Evolutionary conservation across 768 basidiomycete species (phyloP), one percentile per base, ranked within the genome.

Genomic region (Amanita pallidorosea): DNA sequence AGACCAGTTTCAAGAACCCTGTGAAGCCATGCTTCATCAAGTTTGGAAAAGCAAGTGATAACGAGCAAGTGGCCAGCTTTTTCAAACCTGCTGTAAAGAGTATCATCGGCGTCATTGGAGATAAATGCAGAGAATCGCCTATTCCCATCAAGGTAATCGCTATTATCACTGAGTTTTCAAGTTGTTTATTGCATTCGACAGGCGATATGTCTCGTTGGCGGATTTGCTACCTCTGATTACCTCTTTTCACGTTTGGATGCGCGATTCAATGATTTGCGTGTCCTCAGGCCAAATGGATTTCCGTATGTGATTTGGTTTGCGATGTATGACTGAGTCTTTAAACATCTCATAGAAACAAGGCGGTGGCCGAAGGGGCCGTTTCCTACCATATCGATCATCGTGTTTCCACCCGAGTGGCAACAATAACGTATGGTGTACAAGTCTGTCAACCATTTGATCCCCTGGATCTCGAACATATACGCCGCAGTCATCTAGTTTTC

Each of bases 151-250:
- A 33, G 40, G 47, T 49, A 22, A 6, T 7, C 33, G 13, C 25
- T 66, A 51, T 49, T 13, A 2, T 37, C 0, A 13, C 34, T 18
- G 2, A 31, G 0, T 7, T 17, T 31, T 13, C 23, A 3, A 37
- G 36, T 12, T 20, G 9, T 17, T 31, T 9, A 34, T 2, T 23
- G 15, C 18, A 8, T 41, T 38, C 22, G 41, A 33, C 44, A 71
- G 68, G 53, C 65, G 9, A 66, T 76, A 20, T 70, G 78, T 48
- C 61, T 79, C 9, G 76, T 80, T 2, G 77, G 78, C 6, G 77
- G 76, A 0, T 79, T 79, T 58, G 70, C 72, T 8, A 72, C 74
- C 1, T 77, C 69, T 52, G 70, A 73, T 40, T 77, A 70, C 67
- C 58, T 80, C 15, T 77, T 72, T 54, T 54, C 61, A 2, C 63